Percentiles rank a stretch among this genome's conserved stretches.
phyloP scores from a whole-genome alignment of 2,329 filamentous ascomycete genomes.

The Aspergillus ochraceoroseus region DNA sequence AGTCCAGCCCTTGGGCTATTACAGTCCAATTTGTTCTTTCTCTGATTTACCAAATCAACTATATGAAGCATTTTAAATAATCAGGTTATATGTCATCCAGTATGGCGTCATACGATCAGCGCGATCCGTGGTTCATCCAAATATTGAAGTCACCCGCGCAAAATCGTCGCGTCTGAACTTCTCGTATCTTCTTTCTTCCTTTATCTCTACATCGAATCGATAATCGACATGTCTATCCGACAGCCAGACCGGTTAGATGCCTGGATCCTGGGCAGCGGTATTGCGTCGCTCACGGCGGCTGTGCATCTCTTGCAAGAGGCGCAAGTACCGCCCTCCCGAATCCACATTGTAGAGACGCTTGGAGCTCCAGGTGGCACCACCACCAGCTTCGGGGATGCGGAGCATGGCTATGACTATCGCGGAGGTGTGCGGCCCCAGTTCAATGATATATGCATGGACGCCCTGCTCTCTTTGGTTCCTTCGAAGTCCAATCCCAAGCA shows the following conservation, averaged over 20 bases:
- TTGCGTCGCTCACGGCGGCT: conserved; percentile 36
- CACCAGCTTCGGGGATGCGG: conserved; percentile 26
- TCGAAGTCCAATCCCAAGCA: conserved; percentile 17
- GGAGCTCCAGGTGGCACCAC: conserved; percentile 30
- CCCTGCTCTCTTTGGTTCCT: conserved; percentile 33
- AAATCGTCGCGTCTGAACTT: neutral
- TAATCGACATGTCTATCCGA: conserved; percentile 21
- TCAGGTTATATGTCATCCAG: conserved; percentile 8
- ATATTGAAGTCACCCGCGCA: neutral
- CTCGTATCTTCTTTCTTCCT: neutral
- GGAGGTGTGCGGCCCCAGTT: conserved; percentile 35
- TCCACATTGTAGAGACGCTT: conserved; percentile 36
- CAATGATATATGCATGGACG: conserved; percentile 33
- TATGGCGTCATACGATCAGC: too few relatives aligned
- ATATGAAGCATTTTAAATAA: too few relatives aligned
- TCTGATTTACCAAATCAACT: neutral
- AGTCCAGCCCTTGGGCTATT: too few relatives aligned
- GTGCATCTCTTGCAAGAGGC: conserved; percentile 36
- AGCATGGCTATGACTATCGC: conserved; percentile 37
- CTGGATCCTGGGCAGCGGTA: conserved; percentile 37
- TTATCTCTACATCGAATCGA: neutral
- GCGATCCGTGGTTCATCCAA: conserved; percentile 8
- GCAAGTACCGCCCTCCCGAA: conserved; percentile 30
- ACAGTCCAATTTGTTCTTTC: neutral
- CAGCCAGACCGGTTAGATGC: conserved; percentile 21